Percentiles rank a stretch among this genome's conserved stretches.
Conservation (phyloP, 441 rosid genomes). For the Gossypium gossypioides region DNA sequence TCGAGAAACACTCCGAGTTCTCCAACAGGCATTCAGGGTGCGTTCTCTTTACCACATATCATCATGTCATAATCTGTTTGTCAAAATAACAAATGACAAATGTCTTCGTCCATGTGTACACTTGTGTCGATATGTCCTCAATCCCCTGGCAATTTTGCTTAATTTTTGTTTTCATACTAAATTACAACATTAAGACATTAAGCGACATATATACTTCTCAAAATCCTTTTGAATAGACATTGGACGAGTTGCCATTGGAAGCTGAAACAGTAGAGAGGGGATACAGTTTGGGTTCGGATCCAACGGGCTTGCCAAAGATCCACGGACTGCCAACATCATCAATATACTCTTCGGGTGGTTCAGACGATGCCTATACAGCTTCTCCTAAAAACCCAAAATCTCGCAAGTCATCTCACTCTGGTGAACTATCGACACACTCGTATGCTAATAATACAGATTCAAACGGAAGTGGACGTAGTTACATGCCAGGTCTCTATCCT, state of each 20-base stretch:
- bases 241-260: conserved; percentile 94
- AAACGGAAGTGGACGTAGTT: conserved; percentile 13
- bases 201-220: background rate
- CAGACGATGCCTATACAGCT: conserved; percentile 37
- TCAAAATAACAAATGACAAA: background rate
- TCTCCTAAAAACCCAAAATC: conserved; percentile 46
- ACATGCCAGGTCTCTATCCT: conserved; percentile 16
- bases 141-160: background rate
- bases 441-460: conserved; percentile 19
- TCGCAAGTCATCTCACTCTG: conserved; percentile 56
- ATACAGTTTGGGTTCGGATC: conserved; percentile 49
- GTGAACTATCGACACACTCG: conserved; percentile 45
- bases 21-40: conserved; percentile 94
- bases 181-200: background rate
- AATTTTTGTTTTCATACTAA: background rate
- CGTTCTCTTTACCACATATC: conserved; percentile 17
- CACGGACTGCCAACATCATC: conserved; percentile 67
- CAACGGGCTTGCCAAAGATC: conserved; percentile 67
- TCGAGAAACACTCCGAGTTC: conserved; percentile 73
- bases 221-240: conserved; percentile 37
- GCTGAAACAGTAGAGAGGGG: conserved; percentile 89
- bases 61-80: background rate
- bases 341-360: conserved; percentile 45
- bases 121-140: background rate
- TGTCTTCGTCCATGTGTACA: background rate